Conservation (phyloP, 208 protist genomes). For the Trichomonas tenax region DNA sequence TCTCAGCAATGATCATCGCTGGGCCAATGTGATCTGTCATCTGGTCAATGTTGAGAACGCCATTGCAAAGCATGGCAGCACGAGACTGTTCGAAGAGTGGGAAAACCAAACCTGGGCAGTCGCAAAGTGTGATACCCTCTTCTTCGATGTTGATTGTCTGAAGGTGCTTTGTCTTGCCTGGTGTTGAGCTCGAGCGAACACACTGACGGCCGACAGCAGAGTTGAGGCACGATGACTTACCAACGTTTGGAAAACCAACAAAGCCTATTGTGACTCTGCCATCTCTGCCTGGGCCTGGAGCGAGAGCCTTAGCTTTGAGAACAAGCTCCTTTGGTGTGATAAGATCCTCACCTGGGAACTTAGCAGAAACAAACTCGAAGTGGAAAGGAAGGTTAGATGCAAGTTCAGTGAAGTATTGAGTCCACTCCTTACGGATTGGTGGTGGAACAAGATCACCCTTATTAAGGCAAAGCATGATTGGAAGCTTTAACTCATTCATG, state of each 20-base stretch:
- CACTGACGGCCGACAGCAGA: background rate
- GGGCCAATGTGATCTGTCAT: conserved; percentile 6
- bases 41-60: background rate
- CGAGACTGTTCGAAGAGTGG: background rate
- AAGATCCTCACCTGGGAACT: background rate
- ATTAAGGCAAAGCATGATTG: background rate
- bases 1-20: background rate
- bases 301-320: background rate
- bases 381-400: background rate
- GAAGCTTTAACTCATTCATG: background rate
- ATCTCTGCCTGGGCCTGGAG: background rate
- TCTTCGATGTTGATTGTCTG: conserved; percentile 21
- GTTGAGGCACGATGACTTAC: conserved; percentile 18
- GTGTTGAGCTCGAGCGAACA: background rate
- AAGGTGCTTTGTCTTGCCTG: conserved; percentile 23
- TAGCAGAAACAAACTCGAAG: background rate
- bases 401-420: background rate
- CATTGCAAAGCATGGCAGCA: conserved; percentile 1
- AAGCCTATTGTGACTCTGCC: background rate
- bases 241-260: conserved; percentile 22
- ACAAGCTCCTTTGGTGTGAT: background rate
- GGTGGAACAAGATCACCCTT: background rate
- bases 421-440: background rate
- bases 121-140: conserved; percentile 22
- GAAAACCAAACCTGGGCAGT: conserved; percentile 17